Percentiles rank a stretch among this genome's conserved stretches.
Conservation (phyloP, 805 yeast species). For the Kazachstania africana region DNA sequence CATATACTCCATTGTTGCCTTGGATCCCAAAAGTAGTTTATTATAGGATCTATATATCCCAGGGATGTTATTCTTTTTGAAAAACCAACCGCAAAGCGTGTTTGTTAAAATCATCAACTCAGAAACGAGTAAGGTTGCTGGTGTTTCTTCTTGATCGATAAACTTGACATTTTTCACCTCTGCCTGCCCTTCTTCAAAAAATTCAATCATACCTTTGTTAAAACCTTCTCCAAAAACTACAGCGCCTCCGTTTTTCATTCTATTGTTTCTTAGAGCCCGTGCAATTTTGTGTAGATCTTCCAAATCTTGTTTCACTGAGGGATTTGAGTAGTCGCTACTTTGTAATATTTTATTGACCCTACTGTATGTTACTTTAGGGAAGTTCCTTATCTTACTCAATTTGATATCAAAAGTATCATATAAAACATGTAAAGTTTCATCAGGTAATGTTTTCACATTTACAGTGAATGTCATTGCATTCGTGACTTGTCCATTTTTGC, state of each 20-base stretch:
- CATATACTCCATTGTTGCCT: conserved; percentile 16
- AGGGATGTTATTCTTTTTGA: conserved; percentile 34
- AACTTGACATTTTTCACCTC: conserved; percentile 9
- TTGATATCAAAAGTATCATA: conserved; percentile 25
- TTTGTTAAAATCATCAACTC: conserved; percentile 81
- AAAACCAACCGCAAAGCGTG: conserved; percentile 40
- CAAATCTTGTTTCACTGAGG: conserved; percentile 25
- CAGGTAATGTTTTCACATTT: conserved; percentile 19
- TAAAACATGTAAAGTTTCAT: conserved; percentile 13
- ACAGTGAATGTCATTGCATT: conserved; percentile 39
- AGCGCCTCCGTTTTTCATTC: conserved; percentile 30
- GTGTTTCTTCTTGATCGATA: conserved; percentile 22
- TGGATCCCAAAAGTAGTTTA: conserved; percentile 18
- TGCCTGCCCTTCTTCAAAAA: conserved; percentile 5
- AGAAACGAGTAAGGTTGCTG: conserved; percentile 57
- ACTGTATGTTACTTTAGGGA: conserved; percentile 47
- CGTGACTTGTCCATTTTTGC: conserved; percentile 30
- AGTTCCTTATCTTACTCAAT: conserved; percentile 34
- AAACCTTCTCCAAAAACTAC: conserved; percentile 30
- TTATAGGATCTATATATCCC: conserved; percentile 34
- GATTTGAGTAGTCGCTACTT: conserved; percentile 6
- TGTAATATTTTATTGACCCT: conserved; percentile 44
- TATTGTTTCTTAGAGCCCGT: conserved; percentile 11
- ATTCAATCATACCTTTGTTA: conserved; percentile 16
- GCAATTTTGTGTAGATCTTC: conserved; percentile 22